Evolutionary conservation across 257 asterid species (phyloP).

Genomic region (Mentha longifolia): DNA sequence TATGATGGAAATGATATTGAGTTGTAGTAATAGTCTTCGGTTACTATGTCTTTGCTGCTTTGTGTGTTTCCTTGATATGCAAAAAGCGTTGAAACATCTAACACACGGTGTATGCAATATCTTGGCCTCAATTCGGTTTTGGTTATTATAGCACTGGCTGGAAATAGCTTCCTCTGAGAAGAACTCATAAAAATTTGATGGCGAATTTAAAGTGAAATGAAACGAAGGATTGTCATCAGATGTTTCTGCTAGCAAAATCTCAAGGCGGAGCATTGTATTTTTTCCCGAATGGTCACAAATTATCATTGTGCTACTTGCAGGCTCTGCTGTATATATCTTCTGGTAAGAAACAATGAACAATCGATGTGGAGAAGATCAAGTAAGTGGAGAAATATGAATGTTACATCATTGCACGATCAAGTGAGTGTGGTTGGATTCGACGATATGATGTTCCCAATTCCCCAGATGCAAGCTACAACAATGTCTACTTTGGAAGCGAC

Average conservation of each 20-base stretch:
- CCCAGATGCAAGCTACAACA: constrained; percentile 86
- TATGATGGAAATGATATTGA: constrained; percentile 8
- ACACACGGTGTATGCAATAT: too few species aligned
- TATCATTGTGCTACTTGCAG: constrained; percentile 34
- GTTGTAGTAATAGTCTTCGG: not conserved
- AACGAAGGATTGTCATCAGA: not conserved
- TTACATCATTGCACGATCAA: constrained; percentile 55
- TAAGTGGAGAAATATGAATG: constrained; percentile 39
- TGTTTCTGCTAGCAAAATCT: not conserved
- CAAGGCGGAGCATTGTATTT: not conserved
- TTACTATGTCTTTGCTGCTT: not conserved
- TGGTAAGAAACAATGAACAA: constrained; percentile 47
- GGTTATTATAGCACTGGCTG: too few species aligned
- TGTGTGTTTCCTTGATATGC: not conserved
- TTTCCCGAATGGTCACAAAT: constrained; percentile 12
- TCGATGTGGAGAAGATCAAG: constrained; percentile 58
- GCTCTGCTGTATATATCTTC: constrained; percentile 30
- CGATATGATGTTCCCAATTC: constrained; percentile 82
- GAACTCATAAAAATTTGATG: too few species aligned
- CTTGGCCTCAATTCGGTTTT: not conserved
- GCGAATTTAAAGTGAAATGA: too few species aligned
- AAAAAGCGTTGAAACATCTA: not conserved
- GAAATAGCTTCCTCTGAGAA: too few species aligned
- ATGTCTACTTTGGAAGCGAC: constrained; percentile 61
- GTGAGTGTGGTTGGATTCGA: constrained; percentile 77